phyloP scores from a whole-genome alignment of 2,329 filamentous ascomycete genomes.

The Beauveria rudraprayagi region DNA sequence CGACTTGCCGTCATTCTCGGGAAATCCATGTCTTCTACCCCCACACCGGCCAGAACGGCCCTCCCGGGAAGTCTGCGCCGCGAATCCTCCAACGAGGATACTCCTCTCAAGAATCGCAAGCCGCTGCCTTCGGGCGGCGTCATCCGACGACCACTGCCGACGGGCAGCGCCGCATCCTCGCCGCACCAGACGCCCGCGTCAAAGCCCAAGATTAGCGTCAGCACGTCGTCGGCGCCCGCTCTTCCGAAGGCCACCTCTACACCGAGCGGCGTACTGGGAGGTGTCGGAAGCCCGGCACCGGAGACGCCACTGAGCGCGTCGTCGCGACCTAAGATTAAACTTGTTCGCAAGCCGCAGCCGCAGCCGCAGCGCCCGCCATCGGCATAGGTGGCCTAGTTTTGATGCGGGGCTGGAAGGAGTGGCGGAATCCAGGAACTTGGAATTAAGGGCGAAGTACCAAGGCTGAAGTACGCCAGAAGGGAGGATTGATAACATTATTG shows the following conservation, averaged over 20 bases:
- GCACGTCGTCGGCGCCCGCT: conserved; percentile 15
- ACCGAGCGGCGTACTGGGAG: not conserved
- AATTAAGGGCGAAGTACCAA: too few species aligned
- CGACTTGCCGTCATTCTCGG: conserved; percentile 28
- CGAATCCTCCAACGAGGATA: conserved; percentile 15
- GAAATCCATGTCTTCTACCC: conserved; percentile 16
- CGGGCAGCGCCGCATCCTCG: not conserved
- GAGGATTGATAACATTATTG: too few species aligned
- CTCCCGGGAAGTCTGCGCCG: conserved; percentile 24
- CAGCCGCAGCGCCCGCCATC: conserved; percentile 10
- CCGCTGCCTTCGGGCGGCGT: conserved; percentile 6
- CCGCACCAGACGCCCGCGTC: conserved; percentile 18
- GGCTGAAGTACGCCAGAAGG: too few species aligned
- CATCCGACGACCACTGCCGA: not conserved
- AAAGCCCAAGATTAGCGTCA: conserved; percentile 21
- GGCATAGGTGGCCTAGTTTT: too few species aligned
- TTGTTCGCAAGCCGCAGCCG: conserved; percentile 27
- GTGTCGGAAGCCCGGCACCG: conserved; percentile 10
- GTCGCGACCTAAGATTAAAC: conserved; percentile 28
- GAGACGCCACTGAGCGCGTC: conserved; percentile 15
- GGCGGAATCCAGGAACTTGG: too few species aligned
- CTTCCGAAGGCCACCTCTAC: not conserved
- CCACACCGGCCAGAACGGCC: conserved; percentile 21
- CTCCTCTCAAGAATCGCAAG: conserved; percentile 8
- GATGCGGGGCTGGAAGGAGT: too few species aligned